These are phyloP conservation scores for Parachaetomium inaequale DNA, from an alignment of 495 filamentous ascomycete species.

Conservation along the genomic window DNA sequence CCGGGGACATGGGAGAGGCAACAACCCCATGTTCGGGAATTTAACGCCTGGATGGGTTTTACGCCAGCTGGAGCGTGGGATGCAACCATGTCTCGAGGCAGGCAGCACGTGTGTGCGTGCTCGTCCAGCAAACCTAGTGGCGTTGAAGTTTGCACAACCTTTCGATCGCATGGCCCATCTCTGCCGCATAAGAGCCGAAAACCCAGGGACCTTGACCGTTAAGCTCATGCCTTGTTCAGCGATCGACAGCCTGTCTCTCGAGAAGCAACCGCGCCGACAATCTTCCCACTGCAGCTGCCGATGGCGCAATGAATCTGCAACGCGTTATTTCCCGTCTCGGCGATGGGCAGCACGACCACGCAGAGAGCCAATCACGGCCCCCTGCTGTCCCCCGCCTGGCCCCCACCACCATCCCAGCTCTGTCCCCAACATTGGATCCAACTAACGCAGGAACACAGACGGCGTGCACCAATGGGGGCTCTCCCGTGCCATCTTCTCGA, in stretches of 20 bases:
- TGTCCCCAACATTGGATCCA: constrained; percentile 1
- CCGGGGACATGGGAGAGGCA: constrained; percentile 8
- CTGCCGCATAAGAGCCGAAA: neutral
- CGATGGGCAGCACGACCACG: constrained; percentile 6
- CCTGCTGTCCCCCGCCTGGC: neutral
- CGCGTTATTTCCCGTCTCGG: constrained; percentile 17
- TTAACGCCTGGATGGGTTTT: neutral
- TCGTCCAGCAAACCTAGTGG: neutral
- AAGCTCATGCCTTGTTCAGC: neutral
- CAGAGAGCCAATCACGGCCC: neutral
- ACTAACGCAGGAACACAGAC: constrained; percentile 27
- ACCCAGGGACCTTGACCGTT: neutral
- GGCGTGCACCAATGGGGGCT: constrained; percentile 21
- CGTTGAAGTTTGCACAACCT: neutral
- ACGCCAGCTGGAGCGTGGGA: neutral
- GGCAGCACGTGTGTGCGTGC: neutral
- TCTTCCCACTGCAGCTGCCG: neutral
- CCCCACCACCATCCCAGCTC: neutral
- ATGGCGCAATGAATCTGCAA: constrained; percentile 16
- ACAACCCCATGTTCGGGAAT: constrained; percentile 11
- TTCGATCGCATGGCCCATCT: neutral
- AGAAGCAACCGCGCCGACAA: neutral
- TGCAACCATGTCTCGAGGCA: neutral
- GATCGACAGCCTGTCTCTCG: neutral
- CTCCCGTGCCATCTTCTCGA: constrained; percentile 27